Evolutionary conservation across 805 yeast species (phyloP).

Genomic region (Diddensiella caesifluorescens): DNA sequence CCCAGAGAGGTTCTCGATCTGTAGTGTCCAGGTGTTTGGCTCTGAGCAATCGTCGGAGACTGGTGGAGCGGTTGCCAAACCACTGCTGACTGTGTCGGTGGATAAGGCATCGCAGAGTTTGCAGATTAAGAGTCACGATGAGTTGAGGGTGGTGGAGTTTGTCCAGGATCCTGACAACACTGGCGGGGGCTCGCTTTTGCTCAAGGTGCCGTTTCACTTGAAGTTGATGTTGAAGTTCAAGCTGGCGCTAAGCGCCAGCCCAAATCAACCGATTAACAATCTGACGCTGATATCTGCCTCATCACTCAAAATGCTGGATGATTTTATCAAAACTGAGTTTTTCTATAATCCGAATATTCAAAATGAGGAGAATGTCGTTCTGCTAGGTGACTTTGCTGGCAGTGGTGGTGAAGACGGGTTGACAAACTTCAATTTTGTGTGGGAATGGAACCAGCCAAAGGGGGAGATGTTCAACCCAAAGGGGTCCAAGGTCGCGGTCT

Average conservation of each 20-base stretch:
- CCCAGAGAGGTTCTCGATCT: slow-evolving; percentile 5
- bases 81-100: slow-evolving; percentile 1
- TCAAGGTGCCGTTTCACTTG: slow-evolving; percentile 20
- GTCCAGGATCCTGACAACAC: slow-evolving; percentile 18
- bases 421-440: slow-evolving; percentile 27
- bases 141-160: slow-evolving; percentile 9
- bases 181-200: slow-evolving; percentile 11
- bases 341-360: slow-evolving; percentile 36
- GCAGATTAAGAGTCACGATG: not conserved
- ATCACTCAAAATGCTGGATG: slow-evolving; percentile 26
- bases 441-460: slow-evolving; percentile 26
- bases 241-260: slow-evolving; percentile 10
- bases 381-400: slow-evolving; percentile 31
- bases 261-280: slow-evolving; percentile 20
- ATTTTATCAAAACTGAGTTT: slow-evolving; percentile 32
- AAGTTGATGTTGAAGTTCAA: slow-evolving; percentile 17
- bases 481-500: slow-evolving; percentile 33
- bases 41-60: not conserved
- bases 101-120: not conserved
- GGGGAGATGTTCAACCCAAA: slow-evolving; percentile 7
- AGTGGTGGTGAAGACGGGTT: slow-evolving; percentile 2
- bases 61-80: slow-evolving; percentile 1
- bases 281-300: slow-evolving; percentile 31
- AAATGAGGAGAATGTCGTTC: slow-evolving; percentile 33
- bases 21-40: slow-evolving; percentile 1